Evolutionary conservation across 768 basidiomycete species (phyloP).

Genomic region (Pisolithus tinctorius): DNA sequence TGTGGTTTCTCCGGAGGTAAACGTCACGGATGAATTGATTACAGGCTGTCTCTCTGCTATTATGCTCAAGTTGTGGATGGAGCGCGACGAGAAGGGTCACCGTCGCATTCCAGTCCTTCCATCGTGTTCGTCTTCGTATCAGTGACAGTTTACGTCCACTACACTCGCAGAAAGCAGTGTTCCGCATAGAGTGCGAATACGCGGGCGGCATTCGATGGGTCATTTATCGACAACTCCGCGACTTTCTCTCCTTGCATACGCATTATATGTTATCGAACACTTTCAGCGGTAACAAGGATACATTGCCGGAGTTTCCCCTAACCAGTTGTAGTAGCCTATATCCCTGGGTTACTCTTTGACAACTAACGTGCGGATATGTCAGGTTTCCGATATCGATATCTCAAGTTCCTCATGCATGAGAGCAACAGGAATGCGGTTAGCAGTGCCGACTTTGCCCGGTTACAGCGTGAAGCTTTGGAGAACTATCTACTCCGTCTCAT

Average conservation of each 20-base stretch:
- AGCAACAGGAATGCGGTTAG: conserved; percentile 45
- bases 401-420: conserved; percentile 76
- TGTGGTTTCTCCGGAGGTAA: conserved; percentile 50
- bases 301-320: conserved; percentile 87
- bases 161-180: conserved; percentile 69
- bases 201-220: conserved; percentile 95
- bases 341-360: background rate
- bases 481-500: conserved; percentile 85
- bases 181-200: conserved; percentile 94
- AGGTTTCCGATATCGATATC: conserved; percentile 91
- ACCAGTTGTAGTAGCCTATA: conserved; percentile 44
- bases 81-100: conserved; percentile 78
- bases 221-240: conserved; percentile 86
- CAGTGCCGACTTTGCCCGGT: conserved; percentile 69
- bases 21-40: conserved; percentile 78
- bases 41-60: conserved; percentile 72
- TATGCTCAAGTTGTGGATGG: conserved; percentile 78
- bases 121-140: conserved; percentile 76
- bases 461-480: conserved; percentile 80
- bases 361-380: background rate
- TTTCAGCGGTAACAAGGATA: conserved; percentile 62
- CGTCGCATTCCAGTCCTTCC: conserved; percentile 71
- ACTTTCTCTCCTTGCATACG: conserved; percentile 84
- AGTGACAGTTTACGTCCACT: conserved; percentile 83
- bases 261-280: conserved; percentile 86